Evolutionary conservation across 148 eudicot species (phyloP).

Genomic region (Cornus florida): DNA sequence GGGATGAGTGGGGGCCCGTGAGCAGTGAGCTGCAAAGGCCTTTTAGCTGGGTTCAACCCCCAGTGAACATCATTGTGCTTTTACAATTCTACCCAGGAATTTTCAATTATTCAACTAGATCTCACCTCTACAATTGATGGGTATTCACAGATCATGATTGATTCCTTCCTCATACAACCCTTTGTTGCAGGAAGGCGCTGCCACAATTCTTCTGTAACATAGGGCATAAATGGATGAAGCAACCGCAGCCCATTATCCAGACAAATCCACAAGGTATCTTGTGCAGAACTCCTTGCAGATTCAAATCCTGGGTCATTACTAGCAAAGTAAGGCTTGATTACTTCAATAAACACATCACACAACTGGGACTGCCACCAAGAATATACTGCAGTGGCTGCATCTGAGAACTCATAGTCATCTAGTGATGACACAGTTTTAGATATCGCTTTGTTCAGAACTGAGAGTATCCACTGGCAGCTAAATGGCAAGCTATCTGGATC

Average conservation of each 20-base stretch:
- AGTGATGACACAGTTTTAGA: constrained; percentile 65
- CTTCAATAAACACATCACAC: constrained; percentile 90
- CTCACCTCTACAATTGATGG: constrained; percentile 70
- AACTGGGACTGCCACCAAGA: constrained; percentile 94
- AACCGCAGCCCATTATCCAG: constrained; percentile 82
- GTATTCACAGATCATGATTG: constrained; percentile 75
- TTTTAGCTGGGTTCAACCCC: no score
- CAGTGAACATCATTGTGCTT: no score
- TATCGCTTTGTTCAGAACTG: constrained; percentile 77
- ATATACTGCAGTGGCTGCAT: constrained; percentile 87
- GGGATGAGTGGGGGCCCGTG: no score
- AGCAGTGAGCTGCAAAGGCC: no score
- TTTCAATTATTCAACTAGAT: neutral
- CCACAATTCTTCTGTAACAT: constrained; percentile 93
- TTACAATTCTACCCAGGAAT: neutral
- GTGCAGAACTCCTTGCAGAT: constrained; percentile 64
- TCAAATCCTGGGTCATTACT: constrained; percentile 43
- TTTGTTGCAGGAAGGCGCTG: constrained; percentile 83
- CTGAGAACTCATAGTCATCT: constrained; percentile 77
- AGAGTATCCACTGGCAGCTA: constrained; percentile 92
- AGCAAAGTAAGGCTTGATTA: constrained; percentile 73
- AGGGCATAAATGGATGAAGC: constrained; percentile 97
- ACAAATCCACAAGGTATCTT: constrained; percentile 79
- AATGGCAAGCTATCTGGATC: constrained; percentile 61
- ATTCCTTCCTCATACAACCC: constrained; percentile 60